Conservation (phyloP, 805 yeast species). For the Ogataea trehaloabstinens region DNA sequence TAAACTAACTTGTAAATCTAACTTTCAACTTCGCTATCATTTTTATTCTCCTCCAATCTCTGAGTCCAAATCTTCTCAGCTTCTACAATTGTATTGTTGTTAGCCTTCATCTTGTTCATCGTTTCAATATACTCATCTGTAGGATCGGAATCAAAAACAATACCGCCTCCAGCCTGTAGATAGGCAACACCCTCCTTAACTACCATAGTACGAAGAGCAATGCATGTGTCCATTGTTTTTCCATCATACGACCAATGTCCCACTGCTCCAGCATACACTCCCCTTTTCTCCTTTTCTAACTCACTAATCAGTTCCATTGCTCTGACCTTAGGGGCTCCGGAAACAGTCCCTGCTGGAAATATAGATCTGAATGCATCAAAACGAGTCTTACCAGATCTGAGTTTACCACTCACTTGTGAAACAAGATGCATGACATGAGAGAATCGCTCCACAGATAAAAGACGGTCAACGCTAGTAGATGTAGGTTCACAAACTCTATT, state of each 20-base stretch:
- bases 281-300: conserved; percentile 87
- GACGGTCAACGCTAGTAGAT: conserved; percentile 81
- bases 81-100: conserved; percentile 83
- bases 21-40: conserved; percentile 28
- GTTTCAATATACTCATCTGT: conserved; percentile 95
- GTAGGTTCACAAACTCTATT: conserved; percentile 90
- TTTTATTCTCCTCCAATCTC: conserved; percentile 30
- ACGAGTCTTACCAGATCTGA: conserved; percentile 79
- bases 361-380: conserved; percentile 97
- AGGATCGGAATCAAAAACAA: conserved; percentile 92
- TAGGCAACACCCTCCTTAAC: conserved; percentile 87
- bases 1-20: no score
- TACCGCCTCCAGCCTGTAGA: conserved; percentile 98
- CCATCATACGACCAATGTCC: conserved; percentile 98
- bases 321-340: conserved; percentile 96
- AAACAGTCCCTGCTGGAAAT: conserved; percentile 98
- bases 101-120: conserved; percentile 95
- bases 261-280: conserved; percentile 98
- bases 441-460: conserved; percentile 87
- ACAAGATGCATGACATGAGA: conserved; percentile 97
- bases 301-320: conserved; percentile 96
- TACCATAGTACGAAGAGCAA: conserved; percentile 96
- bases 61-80: conserved; percentile 80
- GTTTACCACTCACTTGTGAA: conserved; percentile 88
- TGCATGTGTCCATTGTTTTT: conserved; percentile 95